Evolutionary conservation across 176 grass and related monocot genomes (phyloP).

Genomic region (Oryza glaberrima): DNA sequence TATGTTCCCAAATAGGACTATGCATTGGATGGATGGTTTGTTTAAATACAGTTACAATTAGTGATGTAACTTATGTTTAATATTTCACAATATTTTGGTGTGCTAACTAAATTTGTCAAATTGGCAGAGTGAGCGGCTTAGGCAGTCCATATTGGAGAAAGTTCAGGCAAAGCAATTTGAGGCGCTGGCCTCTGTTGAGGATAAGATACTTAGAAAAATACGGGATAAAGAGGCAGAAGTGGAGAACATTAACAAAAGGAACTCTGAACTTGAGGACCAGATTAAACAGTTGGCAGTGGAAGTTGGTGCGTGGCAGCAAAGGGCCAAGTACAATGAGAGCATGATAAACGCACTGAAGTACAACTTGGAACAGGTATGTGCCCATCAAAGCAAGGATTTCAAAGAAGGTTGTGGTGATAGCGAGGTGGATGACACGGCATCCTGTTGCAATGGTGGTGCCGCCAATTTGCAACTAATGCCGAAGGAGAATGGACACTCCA

Average conservation of each 20-base stretch:
- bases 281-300: constrained; percentile 84
- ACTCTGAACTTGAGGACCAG: constrained; percentile 89
- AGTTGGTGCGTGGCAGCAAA: constrained; percentile 89
- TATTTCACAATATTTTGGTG: constrained; percentile 26
- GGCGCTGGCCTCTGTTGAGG: constrained; percentile 83
- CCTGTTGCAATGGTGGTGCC: constrained; percentile 78
- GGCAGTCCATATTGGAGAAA: constrained; percentile 94
- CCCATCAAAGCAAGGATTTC: constrained; percentile 88
- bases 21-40: neutral
- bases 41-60: neutral
- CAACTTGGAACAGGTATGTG: constrained; percentile 89
- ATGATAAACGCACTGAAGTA: constrained; percentile 96
- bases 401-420: constrained; percentile 98
- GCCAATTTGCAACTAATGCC: constrained; percentile 61
- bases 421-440: constrained; percentile 93
- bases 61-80: neutral
- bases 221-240: constrained; percentile 87
- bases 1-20: neutral
- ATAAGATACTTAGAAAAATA: constrained; percentile 87
- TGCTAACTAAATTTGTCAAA: constrained; percentile 29
- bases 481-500: constrained; percentile 63
- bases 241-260: constrained; percentile 85
- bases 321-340: constrained; percentile 98
- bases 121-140: constrained; percentile 82
- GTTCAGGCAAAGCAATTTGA: constrained; percentile 92